These are phyloP conservation scores for Wallacemonas collosoma DNA, from an alignment of 208 protist species.

Conservation along the genomic window DNA sequence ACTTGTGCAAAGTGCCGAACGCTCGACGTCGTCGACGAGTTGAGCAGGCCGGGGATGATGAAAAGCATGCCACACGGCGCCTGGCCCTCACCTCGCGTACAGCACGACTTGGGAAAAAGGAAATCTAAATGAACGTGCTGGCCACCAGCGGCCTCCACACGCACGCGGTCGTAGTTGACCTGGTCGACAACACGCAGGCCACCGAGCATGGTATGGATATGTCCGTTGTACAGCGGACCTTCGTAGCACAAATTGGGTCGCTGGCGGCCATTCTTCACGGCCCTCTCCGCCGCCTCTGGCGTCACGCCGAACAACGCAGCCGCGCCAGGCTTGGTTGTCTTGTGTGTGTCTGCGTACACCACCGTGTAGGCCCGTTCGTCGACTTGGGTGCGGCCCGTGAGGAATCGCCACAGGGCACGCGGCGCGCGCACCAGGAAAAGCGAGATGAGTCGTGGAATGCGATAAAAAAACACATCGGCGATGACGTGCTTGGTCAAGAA, in stretches of 20 bases:
- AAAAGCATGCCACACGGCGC: constrained; percentile 28
- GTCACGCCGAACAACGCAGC: constrained; percentile 3
- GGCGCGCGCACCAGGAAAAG: constrained; percentile 25
- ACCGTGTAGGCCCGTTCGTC: constrained; percentile 13
- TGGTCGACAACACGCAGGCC: constrained; percentile 24
- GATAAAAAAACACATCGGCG: constrained; percentile 35
- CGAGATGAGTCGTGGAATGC: constrained; percentile 25
- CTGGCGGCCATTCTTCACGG: neutral
- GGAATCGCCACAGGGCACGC: constrained; percentile 15
- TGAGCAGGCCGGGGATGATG: constrained; percentile 34
- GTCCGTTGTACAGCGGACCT: constrained; percentile 55
- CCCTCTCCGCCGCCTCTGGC: neutral
- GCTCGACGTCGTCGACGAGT: constrained; percentile 23
- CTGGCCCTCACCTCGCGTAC: too few species aligned
- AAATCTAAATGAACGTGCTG: constrained; percentile 56
- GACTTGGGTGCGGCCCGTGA: constrained; percentile 1
- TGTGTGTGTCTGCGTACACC: neutral
- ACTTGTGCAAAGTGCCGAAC: constrained; percentile 20
- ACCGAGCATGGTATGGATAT: constrained; percentile 49
- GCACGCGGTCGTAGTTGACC: constrained; percentile 39
- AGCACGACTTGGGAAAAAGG: constrained; percentile 19
- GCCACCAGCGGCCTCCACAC: constrained; percentile 32
- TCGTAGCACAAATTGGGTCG: constrained; percentile 28
- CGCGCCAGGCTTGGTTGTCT: neutral
- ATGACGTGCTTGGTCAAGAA: constrained; percentile 30